These are phyloP conservation scores for Postia placenta DNA, from an alignment of 768 basidiomycete genomes.

Conservation along the genomic window DNA sequence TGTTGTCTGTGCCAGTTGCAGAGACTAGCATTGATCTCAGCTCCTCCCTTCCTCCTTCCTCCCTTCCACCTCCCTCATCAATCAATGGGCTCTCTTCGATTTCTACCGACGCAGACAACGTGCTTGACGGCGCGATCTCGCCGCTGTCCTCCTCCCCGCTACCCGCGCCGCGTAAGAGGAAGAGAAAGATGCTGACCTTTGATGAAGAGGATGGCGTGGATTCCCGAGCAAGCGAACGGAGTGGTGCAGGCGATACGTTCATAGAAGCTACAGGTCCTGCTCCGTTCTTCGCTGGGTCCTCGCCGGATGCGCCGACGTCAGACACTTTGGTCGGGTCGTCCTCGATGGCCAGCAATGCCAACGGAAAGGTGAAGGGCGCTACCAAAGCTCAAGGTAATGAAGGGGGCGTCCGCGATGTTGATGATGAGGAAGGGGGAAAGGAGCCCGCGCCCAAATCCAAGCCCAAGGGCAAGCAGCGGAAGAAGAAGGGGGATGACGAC, in stretches of 20 bases:
- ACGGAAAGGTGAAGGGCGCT: neutral
- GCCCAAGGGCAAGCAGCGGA: slow-evolving; percentile 6
- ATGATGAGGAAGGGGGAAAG: slow-evolving; percentile 1
- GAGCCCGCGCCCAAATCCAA: slow-evolving; percentile 11
- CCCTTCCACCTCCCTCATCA: slow-evolving; percentile 13
- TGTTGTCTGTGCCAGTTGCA: slow-evolving; percentile 17
- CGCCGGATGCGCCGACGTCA: slow-evolving; percentile 5
- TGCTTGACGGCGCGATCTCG: neutral
- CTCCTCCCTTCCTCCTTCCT: slow-evolving; percentile 21
- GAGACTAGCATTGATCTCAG: slow-evolving; percentile 12
- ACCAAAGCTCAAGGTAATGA: no score
- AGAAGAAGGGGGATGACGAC: slow-evolving; percentile 10
- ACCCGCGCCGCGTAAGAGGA: slow-evolving; percentile 1
- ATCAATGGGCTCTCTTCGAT: neutral
- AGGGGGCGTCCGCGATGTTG: slow-evolving; percentile 3
- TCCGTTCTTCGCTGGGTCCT: slow-evolving; percentile 13
- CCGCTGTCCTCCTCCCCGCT: neutral
- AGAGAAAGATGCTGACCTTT: neutral
- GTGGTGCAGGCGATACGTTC: neutral
- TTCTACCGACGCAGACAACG: neutral
- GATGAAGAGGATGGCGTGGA: neutral
- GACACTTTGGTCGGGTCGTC: neutral
- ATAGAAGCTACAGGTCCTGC: slow-evolving; percentile 8
- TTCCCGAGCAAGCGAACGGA: neutral
- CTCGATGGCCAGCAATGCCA: neutral